These are phyloP conservation scores for Taphrina communis DNA, from an alignment of 1,139 yeast species.

Conservation along the genomic window DNA sequence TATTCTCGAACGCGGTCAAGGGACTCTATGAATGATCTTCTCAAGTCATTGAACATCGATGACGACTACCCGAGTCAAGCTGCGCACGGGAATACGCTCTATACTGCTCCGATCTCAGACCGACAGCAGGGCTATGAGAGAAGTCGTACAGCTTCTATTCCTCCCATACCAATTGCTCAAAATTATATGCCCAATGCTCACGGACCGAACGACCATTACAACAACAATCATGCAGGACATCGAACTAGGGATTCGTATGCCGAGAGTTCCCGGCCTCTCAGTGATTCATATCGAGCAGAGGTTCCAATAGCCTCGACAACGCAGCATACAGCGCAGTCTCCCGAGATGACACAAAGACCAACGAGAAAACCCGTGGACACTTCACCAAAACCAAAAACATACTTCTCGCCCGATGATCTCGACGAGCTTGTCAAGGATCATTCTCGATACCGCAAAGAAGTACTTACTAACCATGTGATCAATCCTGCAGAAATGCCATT, in stretches of 20 bases:
- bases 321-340: not conserved
- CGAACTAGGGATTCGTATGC: not conserved
- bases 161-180: not conserved
- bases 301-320: not conserved
- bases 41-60: constrained; percentile 23
- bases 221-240: not conserved
- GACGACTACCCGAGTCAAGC: not conserved
- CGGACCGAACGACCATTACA: not conserved
- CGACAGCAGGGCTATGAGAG: constrained; percentile 1
- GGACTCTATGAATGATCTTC: constrained; percentile 9
- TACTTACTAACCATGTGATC: not conserved
- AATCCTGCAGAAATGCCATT: not conserved
- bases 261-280: not conserved
- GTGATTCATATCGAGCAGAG: not conserved
- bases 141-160: not conserved
- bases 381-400: constrained; percentile 2
- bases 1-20: constrained; percentile 7
- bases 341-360: not conserved
- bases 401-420: constrained; percentile 22
- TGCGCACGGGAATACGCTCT: too few relatives aligned
- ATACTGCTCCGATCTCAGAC: not conserved
- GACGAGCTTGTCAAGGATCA: constrained; percentile 23
- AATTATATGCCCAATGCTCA: constrained; percentile 1
- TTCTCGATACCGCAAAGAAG: not conserved
- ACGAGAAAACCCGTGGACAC: constrained; percentile 16